A percentile compares a stretch with the other conserved stretches of the same genome.
Conservation (phyloP, 1,284 basidiomycete genomes). For the Omphalotus olearius region DNA sequence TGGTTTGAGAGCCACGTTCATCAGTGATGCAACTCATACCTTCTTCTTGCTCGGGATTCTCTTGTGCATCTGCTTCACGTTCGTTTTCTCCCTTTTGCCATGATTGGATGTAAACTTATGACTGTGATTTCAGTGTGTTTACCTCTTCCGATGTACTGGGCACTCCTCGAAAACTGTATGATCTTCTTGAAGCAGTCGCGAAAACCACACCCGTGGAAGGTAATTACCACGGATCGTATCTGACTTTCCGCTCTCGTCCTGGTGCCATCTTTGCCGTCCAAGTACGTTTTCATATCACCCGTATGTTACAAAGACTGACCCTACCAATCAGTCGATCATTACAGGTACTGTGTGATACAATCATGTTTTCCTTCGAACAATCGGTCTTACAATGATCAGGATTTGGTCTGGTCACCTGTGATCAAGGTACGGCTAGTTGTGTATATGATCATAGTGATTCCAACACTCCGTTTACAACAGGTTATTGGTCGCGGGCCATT, state of each 20-base stretch:
- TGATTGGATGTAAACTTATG: slow-evolving; percentile 3
- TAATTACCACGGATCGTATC: slow-evolving; percentile 30
- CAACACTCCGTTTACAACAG: slow-evolving; percentile 20
- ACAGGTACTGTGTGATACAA: slow-evolving; percentile 12
- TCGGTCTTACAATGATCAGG: slow-evolving; percentile 6
- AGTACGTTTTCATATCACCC: slow-evolving; percentile 2
- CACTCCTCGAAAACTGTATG: slow-evolving; percentile 15
- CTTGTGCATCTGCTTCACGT: slow-evolving; percentile 16
- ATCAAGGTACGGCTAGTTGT: slow-evolving; percentile 17
- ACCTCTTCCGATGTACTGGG: slow-evolving; percentile 18
- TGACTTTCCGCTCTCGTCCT: slow-evolving; percentile 24
- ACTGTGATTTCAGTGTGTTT: slow-evolving; percentile 15
- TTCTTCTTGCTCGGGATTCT: slow-evolving; percentile 17
- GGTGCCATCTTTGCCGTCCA: slow-evolving; percentile 18
- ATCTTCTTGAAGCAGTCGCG: slow-evolving; percentile 21
- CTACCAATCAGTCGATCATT: neutral
- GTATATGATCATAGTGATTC: slow-evolving; percentile 28
- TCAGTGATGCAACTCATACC: slow-evolving; percentile 23
- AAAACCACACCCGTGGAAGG: slow-evolving; percentile 23
- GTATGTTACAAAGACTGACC: too few species aligned
- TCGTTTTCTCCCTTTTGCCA: slow-evolving; percentile 6
- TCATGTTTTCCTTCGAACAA: slow-evolving; percentile 23
- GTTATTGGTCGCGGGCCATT: slow-evolving; percentile 26
- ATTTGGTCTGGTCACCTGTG: slow-evolving; percentile 18
- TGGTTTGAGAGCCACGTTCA: slow-evolving; percentile 25